Evolutionary conservation across 352 stramenopile genomes (phyloP), one percentile per base, ranked within the genome.

Genomic region (Poterioochromonas sp.): DNA sequence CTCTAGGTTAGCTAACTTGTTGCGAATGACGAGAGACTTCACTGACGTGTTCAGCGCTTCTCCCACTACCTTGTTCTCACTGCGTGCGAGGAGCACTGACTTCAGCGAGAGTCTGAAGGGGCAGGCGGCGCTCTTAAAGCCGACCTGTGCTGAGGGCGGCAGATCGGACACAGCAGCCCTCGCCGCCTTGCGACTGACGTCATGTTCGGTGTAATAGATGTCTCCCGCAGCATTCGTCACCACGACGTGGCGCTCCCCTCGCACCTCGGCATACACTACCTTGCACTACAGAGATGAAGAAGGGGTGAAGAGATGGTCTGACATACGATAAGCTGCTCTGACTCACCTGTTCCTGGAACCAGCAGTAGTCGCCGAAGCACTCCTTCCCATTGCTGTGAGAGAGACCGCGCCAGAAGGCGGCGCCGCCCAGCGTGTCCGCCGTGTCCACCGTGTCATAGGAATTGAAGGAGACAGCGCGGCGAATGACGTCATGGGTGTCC

Each of bases 81-180:
- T 43, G 62, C 62, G 62, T 35, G 62, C 62, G 29, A 70, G 62
- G 29, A 70, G 18, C 29, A 70, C 37, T 20, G 62, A 70, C 62
- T 70, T 70, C 11, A 70, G 37, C 29, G 62, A 12, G 11, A 70
- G 62, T 15, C 37, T 12, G 29, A 22, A n/a, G 11, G 62, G 62
- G 37, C 62, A 70, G 62, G 12, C 37, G 29, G 11, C 18, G 62
- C 62, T 70, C 29, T 43, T 35, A 20, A 20, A 12, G 62, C 62
- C 62, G 62, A 12, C 18, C 62, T 15, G 11, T n/a, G 37, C 62
- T n/a, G 29, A 15, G 18, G 29, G 11, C 62, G 62, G 47, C 47
- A 58, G 47, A 15, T 15, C 62, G 29, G 29, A 35, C 62, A 15
- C 62, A 20, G 12, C 29, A 35, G 12, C 62, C 18, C 12, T 35